Base-by-base conservation (phyloP, 805 yeast genomes). In the Hagleromyces aurorensis region DNA sequence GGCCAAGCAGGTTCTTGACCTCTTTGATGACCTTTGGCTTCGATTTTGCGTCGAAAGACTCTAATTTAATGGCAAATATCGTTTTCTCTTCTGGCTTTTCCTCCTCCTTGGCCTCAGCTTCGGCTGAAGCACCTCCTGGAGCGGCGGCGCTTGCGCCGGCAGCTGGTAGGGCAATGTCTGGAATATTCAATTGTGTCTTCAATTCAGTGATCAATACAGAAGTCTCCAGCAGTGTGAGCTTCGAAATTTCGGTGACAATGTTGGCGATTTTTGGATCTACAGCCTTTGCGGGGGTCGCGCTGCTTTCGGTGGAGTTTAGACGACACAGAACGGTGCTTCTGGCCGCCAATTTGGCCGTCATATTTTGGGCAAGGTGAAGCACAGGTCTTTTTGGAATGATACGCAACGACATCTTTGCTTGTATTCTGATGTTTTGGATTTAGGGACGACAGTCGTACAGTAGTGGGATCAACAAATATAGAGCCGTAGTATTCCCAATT, bases 11-110 rank as follows among this genome's bases (percentile, higher is more conserved):
- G 38, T 80, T 70, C 69, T 91, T 91, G 48, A 91, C 94, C 66
- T 91, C 98, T 69, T 91, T 91, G 59, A 91, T 91, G 60, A 91
- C 75, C 79, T 91, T 91, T 37, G 99, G 95, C 70, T 91, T 91
- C 35, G 94, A 63, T 66, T 86, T 87, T 36, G 97, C 75, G 50
- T 91, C 98, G 50, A 91, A 87, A 23, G 89, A 72, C 59, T 89
- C 97, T 52, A 89, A 75, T 66, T 89, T 91, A 57, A 89, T 65
- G 52, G 84, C 69, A 67, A 91, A 91, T 44, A 91, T 83, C 43
- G 95, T 83, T 72, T 89, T 81, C 64, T 86, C 96, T 62, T 86
- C 93, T 32, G 69, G 74, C 38, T 67, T 85, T 50, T 84, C 93
- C 51, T 77, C 80, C 24, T 63, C 72, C 48, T 75, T 83, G 22